Conservation (phyloP, 768 basidiomycete genomes). For the Boletus vermiculosoides region DNA sequence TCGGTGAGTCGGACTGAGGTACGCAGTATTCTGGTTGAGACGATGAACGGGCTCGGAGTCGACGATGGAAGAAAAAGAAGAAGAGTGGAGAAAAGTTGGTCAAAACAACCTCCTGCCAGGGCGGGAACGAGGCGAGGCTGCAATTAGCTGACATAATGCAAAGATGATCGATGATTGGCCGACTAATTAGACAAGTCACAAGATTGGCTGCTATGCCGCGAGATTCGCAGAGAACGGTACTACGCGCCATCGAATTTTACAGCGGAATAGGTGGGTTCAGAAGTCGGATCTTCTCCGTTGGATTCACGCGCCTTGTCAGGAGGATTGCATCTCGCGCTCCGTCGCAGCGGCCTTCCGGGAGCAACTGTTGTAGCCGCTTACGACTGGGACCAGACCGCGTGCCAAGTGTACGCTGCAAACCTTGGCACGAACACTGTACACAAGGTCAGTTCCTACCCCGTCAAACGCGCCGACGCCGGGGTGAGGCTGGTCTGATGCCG, state of each 20-base stretch:
- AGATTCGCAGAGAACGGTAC: constrained; percentile 12
- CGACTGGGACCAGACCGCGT: constrained; percentile 80
- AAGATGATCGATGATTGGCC: constrained; percentile 6
- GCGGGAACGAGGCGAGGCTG: constrained; percentile 13
- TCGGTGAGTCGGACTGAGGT: background rate
- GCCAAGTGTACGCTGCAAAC: constrained; percentile 67
- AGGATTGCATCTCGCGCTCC: constrained; percentile 68
- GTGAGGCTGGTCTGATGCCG: background rate
- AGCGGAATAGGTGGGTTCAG: constrained; percentile 63
- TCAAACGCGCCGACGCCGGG: background rate
- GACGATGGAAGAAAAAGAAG: constrained; percentile 3
- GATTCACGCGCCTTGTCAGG: constrained; percentile 40
- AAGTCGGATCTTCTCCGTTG: background rate
- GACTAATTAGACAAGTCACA: background rate
- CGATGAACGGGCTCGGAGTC: background rate
- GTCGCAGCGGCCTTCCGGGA: constrained; percentile 46
- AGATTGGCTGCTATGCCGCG: background rate
- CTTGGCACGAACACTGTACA: constrained; percentile 45
- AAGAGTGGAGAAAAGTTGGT: constrained; percentile 2
- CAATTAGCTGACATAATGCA: constrained; percentile 24
- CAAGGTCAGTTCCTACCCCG: constrained; percentile 25
- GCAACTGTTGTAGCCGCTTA: constrained; percentile 60
- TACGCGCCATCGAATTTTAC: constrained; percentile 62
- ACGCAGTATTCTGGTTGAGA: background rate
- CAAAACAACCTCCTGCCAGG: constrained; percentile 2